phyloP scores from a whole-genome alignment of 305 asterid genomes.

The Solanum hybrid region DNA sequence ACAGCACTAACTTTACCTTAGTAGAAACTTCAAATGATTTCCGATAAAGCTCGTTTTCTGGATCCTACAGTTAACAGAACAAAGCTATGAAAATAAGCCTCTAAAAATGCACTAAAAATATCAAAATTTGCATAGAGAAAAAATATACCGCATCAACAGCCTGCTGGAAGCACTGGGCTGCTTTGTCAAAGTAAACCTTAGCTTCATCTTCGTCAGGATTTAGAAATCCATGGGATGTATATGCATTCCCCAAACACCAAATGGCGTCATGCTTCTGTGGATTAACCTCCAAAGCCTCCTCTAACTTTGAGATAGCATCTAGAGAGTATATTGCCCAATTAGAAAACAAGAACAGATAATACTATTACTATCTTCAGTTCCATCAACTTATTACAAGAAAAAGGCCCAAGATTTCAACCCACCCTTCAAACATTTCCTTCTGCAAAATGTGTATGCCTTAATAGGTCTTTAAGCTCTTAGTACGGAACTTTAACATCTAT shows the following conservation, averaged over 20 bases:
- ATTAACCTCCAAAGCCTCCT: slow-evolving; percentile 68
- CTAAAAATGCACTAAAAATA: not conserved
- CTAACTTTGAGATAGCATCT: slow-evolving; percentile 84
- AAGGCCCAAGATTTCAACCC: not conserved
- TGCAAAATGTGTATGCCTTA: not conserved
- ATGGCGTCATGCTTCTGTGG: slow-evolving; percentile 69
- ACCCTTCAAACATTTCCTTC: not conserved
- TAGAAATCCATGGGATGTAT: slow-evolving; percentile 69
- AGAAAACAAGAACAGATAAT: not conserved
- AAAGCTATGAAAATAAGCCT: not conserved
- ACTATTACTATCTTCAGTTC: not conserved
- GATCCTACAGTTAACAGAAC: slow-evolving; percentile 50
- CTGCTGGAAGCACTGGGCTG: slow-evolving; percentile 52
- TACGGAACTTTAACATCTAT: not conserved
- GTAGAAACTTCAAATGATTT: slow-evolving; percentile 71
- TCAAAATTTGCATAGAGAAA: not conserved
- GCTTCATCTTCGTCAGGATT: slow-evolving; percentile 78
- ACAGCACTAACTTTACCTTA: slow-evolving; percentile 39
- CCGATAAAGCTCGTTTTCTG: slow-evolving; percentile 63
- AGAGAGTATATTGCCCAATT: slow-evolving; percentile 7
- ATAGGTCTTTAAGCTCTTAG: not conserved
- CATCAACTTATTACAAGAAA: not conserved
- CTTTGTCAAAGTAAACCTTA: slow-evolving; percentile 46
- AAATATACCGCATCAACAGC: slow-evolving; percentile 59
- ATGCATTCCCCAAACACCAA: slow-evolving; percentile 94